Conservation (phyloP, 176 grass and related monocot genomes). For the Olyra latifolia region DNA sequence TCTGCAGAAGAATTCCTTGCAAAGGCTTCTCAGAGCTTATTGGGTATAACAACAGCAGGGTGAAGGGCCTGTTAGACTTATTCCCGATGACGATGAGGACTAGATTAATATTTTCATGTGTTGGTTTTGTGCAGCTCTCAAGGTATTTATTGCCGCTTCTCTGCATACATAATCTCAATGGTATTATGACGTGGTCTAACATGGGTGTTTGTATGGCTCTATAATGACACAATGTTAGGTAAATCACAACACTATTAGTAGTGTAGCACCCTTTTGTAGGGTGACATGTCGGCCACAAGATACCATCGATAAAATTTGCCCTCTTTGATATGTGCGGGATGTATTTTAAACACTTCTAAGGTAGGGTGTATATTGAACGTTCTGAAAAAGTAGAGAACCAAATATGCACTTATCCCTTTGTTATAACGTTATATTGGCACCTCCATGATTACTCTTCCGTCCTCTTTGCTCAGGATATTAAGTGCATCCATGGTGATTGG, state of each 20-base stretch:
- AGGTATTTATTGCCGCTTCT: conserved; percentile 28
- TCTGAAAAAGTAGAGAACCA: background rate
- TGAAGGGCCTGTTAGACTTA: conserved; percentile 65
- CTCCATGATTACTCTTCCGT: background rate
- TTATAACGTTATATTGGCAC: background rate
- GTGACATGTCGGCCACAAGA: no score
- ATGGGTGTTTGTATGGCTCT: background rate
- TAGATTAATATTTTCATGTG: conserved; percentile 26
- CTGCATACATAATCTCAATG: background rate
- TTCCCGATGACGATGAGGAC: conserved; percentile 65
- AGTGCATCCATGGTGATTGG: background rate
- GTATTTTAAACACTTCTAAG: background rate
- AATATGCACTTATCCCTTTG: background rate
- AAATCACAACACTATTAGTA: background rate
- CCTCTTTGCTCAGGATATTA: conserved; percentile 1
- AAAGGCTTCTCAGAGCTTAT: conserved; percentile 78
- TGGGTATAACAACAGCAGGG: conserved; percentile 38
- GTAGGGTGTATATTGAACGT: background rate
- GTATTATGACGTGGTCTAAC: background rate
- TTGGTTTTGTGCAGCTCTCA: conserved; percentile 28
- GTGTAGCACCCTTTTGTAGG: no score
- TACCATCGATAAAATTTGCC: background rate
- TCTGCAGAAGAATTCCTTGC: conserved; percentile 86
- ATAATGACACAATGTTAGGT: background rate
- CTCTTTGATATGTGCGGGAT: background rate